Evolutionary conservation across 192 early-diverging fungal genomes (phyloP), one percentile per base, ranked within the genome.

Genomic region (Rhizophlyctis rosea): DNA sequence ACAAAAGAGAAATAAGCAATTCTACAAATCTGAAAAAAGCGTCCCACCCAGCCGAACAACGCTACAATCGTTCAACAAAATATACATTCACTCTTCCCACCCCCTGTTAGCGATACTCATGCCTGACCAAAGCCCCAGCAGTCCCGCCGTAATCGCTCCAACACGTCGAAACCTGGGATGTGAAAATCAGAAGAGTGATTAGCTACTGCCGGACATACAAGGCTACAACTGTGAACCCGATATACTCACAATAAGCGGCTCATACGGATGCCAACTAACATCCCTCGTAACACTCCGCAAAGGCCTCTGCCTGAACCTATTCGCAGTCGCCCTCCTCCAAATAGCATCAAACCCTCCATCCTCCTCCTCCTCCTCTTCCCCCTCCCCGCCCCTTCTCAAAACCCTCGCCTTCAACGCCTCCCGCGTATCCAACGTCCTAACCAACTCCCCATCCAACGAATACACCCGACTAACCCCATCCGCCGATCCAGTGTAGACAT

Each of bases 401-500:
- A 2, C 13, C n/a, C 34, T 31, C 16, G 24, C 23, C 3, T 11
- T 24, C 29, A 44, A 25, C 36, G 21, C 50, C 11, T 3, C 29
- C 1, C 53, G 34, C 24, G 32, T 57, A 24, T 61, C 39, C 16
- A 72, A 39, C 16, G 47, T 50, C 14, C 32, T 3, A 13, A 67
- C 47, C 14, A 61, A 31, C 3, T 50, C 5, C 0, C 59, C 66
- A 18, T 75, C 53, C 16, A 67, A 30, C 16, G 25, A 50, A 32
- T 61, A 71, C 2, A 78, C 72, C 49, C 73, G 79, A 36, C 84
- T 76, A 7, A 59, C 69, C 4, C 88, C 88, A 51, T 90, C 84
- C 14, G 79, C 71, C 49, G 69, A 77, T 13, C 88, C 88, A 11
- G 82, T 80, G 64, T 87, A 88, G 13, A 85, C 63, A 61, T 83